Percentiles rank a stretch among this genome's conserved stretches.
Conservation (phyloP, 768 basidiomycete genomes). For the Hortiboletus flavorubellus region DNA sequence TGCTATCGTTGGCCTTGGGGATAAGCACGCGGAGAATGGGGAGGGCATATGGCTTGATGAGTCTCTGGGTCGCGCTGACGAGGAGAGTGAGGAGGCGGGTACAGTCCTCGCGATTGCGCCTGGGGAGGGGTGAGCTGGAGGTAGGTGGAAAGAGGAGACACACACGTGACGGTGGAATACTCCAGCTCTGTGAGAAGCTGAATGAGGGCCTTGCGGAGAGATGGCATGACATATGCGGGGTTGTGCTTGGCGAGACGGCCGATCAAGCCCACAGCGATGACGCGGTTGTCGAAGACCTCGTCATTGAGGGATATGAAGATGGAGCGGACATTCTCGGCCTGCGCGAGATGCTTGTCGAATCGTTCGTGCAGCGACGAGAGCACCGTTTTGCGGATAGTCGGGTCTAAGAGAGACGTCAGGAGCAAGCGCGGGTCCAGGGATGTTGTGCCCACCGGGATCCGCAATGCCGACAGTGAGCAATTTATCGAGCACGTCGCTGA, state of each 20-base stretch:
- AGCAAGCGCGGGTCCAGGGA: neutral
- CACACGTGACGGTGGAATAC: constrained; percentile 86
- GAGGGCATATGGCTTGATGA: constrained; percentile 94
- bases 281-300: constrained; percentile 90
- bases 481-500: constrained; percentile 97
- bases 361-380: constrained; percentile 84
- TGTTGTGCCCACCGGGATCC: constrained; percentile 69
- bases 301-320: constrained; percentile 97
- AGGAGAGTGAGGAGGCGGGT: constrained; percentile 86
- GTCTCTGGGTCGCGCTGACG: constrained; percentile 85
- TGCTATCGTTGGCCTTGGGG: constrained; percentile 81
- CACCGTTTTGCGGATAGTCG: constrained; percentile 82
- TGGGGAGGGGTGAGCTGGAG: constrained; percentile 26
- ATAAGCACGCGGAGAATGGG: constrained; percentile 93
- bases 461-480: constrained; percentile 92
- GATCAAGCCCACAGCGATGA: constrained; percentile 86
- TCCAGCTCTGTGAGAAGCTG: constrained; percentile 96
- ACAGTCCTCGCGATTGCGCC: constrained; percentile 87
- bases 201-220: constrained; percentile 90
- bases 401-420: constrained; percentile 39
- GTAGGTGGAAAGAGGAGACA: constrained; percentile 19
- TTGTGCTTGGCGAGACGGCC: constrained; percentile 93
- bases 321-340: constrained; percentile 97
- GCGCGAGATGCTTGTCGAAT: constrained; percentile 95
- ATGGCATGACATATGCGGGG: constrained; percentile 98